Percentiles rank a stretch among this genome's conserved stretches.
Conservation (phyloP, 805 yeast genomes). For the Hagleromyces aurorensis region DNA sequence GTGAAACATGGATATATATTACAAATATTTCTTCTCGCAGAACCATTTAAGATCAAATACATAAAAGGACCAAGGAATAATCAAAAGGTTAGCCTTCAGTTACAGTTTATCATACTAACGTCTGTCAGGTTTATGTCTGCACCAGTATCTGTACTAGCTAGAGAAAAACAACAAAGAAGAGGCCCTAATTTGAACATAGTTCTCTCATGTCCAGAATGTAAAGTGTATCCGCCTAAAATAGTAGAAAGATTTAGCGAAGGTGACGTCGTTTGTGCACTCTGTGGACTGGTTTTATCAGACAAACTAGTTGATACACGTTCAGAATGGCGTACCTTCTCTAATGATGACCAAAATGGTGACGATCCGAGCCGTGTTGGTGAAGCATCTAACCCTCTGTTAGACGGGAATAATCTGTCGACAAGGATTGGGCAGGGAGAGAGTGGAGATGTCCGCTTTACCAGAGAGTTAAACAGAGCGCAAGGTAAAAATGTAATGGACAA, state of each 20-base stretch:
- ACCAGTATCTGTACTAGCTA: conserved; percentile 14
- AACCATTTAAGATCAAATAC: too few species aligned
- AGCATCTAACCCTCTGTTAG: conserved; percentile 86
- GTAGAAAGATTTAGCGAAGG: conserved; percentile 96
- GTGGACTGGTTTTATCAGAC: conserved; percentile 90
- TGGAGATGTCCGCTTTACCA: conserved; percentile 78
- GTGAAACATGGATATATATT: too few species aligned
- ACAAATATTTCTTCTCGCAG: too few species aligned
- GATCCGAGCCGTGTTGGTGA: conserved; percentile 99
- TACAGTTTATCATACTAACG: too few species aligned
- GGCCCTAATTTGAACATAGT: conserved; percentile 86
- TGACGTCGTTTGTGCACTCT: conserved; percentile 95
- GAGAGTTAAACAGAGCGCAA: conserved; percentile 87
- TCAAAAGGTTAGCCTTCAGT: too few species aligned
- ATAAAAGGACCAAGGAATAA: too few species aligned
- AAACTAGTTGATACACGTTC: conserved; percentile 90
- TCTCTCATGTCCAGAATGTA: conserved; percentile 91
- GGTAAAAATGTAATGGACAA: conserved; percentile 76
- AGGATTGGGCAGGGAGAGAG: conserved; percentile 84
- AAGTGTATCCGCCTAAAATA: conserved; percentile 89
- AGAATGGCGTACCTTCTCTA: conserved; percentile 97
- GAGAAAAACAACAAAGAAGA: conserved; percentile 24
- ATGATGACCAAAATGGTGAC: conserved; percentile 96
- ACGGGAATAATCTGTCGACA: conserved; percentile 86
- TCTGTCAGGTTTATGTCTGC: too few species aligned